These are phyloP conservation scores for Gonapodya prolifera DNA, from an alignment of 192 early-diverging fungal species.

Conservation along the genomic window DNA sequence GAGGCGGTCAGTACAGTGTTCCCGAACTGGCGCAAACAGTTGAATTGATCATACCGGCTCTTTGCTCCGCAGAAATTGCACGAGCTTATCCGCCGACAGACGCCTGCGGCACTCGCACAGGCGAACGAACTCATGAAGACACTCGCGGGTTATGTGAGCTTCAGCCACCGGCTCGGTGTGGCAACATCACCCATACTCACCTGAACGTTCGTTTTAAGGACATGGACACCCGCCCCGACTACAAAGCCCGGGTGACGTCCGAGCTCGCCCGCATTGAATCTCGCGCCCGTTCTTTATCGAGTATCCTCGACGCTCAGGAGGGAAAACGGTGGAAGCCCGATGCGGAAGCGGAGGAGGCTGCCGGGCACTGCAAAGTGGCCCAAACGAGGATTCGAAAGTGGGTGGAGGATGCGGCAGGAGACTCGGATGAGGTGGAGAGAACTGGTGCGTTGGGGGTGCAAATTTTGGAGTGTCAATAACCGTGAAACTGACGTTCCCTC, in stretches of 20 bases:
- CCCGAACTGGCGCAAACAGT: too few species aligned
- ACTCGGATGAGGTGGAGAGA: neutral
- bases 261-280: conserved; percentile 73
- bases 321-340: conserved; percentile 37
- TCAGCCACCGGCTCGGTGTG: neutral
- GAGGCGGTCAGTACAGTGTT: conserved; percentile 27
- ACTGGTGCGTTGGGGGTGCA: conserved; percentile 12
- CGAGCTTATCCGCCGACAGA: conserved; percentile 85
- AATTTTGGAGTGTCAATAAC: too few species aligned
- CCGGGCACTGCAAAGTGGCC: conserved; percentile 21
- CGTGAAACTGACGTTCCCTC: too few species aligned
- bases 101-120: conserved; percentile 82
- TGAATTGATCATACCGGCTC: neutral
- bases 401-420: conserved; percentile 13
- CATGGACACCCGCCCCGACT: conserved; percentile 56
- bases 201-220: conserved; percentile 20
- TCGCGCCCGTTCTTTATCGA: conserved; percentile 64
- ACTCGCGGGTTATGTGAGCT: conserved; percentile 84
- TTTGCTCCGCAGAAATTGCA: conserved; percentile 58
- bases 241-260: conserved; percentile 64
- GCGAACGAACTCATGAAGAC: conserved; percentile 98
- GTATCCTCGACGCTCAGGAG: conserved; percentile 51
- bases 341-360: conserved; percentile 21
- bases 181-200: conserved; percentile 19
- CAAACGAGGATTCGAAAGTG: conserved; percentile 22